phyloP scores from a whole-genome alignment of 176 grass and related monocot species.

The Carex kokanica region DNA sequence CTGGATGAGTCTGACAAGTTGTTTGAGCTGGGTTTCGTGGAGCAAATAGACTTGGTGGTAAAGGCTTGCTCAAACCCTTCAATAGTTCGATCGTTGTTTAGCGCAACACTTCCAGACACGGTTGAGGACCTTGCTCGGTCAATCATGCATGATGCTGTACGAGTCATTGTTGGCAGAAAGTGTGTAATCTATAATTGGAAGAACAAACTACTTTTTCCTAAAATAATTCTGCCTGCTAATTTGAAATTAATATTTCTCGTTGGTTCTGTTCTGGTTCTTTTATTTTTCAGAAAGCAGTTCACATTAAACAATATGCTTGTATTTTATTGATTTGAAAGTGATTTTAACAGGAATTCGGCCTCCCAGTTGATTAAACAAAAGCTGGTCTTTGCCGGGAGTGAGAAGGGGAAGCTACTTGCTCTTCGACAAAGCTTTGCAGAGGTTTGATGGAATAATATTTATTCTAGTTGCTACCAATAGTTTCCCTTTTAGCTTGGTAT shows the following conservation, averaged over 20 bases:
- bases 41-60: conserved; percentile 77
- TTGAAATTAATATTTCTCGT: background rate
- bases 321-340: conserved; percentile 14
- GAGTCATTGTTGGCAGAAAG: conserved; percentile 90
- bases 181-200: conserved; percentile 28
- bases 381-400: conserved; percentile 86
- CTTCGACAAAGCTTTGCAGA: conserved; percentile 84
- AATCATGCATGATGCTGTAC: conserved; percentile 93
- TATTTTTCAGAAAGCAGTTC: conserved; percentile 4
- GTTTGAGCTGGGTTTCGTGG: conserved; percentile 93
- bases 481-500: background rate
- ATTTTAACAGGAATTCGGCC: conserved; percentile 67
- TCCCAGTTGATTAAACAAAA: conserved; percentile 87
- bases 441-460: conserved; percentile 29
- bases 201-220: background rate
- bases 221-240: background rate
- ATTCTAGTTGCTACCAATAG: background rate
- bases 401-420: conserved; percentile 87
- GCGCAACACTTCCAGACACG: conserved; percentile 84
- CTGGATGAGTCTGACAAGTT: conserved; percentile 97
- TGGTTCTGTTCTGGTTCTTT: conserved; percentile 7
- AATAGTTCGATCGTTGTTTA: conserved; percentile 75
- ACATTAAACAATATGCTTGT: background rate
- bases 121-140: conserved; percentile 83
- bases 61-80: conserved; percentile 85